A percentile compares a stretch with the other conserved stretches of the same genome.
These are phyloP conservation scores for Ilyonectria mors-panacis DNA, from an alignment of 2,329 filamentous ascomycete genomes.

Conservation along the genomic window DNA sequence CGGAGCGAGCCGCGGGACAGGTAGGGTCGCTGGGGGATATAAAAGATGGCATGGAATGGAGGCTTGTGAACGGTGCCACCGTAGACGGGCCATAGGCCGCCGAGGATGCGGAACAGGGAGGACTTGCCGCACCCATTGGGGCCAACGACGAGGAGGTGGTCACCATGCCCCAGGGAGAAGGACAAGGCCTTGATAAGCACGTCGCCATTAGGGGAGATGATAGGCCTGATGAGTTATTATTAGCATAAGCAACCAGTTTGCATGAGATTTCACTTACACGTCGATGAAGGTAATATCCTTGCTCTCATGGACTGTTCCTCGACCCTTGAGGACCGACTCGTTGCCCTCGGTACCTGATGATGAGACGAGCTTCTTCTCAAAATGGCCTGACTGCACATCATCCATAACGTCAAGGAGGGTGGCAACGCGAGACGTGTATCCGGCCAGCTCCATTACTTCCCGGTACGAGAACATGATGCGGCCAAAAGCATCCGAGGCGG, in stretches of 20 bases:
- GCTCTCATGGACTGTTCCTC: slow-evolving; percentile 87
- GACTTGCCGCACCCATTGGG: slow-evolving; percentile 99
- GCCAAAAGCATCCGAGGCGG: slow-evolving; percentile 95
- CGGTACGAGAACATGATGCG: slow-evolving; percentile 98
- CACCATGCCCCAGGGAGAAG: slow-evolving; percentile 87
- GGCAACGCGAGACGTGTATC: slow-evolving; percentile 93
- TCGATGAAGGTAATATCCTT: slow-evolving; percentile 87
- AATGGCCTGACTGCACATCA: slow-evolving; percentile 89
- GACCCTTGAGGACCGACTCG: slow-evolving; percentile 83
- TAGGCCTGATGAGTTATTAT: slow-evolving; percentile 68
- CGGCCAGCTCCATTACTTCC: slow-evolving; percentile 95
- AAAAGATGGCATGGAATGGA: slow-evolving; percentile 94
- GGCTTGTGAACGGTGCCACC: slow-evolving; percentile 94
- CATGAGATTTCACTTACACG: slow-evolving; percentile 67
- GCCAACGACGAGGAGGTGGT: slow-evolving; percentile 94
- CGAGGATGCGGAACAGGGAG: slow-evolving; percentile 94
- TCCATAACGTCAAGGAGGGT: slow-evolving; percentile 94
- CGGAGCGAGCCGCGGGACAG: slow-evolving; percentile 92
- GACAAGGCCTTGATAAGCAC: slow-evolving; percentile 88
- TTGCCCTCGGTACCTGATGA: slow-evolving; percentile 88
- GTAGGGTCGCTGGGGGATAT: slow-evolving; percentile 96
- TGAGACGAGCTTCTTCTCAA: slow-evolving; percentile 96
- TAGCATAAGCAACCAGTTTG: not conserved
- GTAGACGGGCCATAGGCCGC: slow-evolving; percentile 97
- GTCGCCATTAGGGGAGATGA: slow-evolving; percentile 97